Evolutionary conservation across 2,329 filamentous ascomycete species (phyloP).

Genomic region (Colletotrichum higginsianum): DNA sequence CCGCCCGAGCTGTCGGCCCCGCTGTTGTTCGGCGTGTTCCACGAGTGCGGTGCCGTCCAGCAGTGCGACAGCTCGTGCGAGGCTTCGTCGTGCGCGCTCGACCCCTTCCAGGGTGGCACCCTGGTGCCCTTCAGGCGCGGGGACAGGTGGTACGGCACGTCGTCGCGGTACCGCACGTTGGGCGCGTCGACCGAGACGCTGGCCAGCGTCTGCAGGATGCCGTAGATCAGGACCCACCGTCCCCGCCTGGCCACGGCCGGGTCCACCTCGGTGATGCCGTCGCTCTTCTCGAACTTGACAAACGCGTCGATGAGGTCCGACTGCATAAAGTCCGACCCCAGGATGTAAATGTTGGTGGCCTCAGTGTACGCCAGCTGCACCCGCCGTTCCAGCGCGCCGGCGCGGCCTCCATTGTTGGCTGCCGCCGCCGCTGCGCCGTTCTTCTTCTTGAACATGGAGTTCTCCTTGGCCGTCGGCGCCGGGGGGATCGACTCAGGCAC

Average conservation of each 20-base stretch:
- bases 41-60: slow-evolving; percentile 62
- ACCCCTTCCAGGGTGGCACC: slow-evolving; percentile 69
- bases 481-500: slow-evolving; percentile 68
- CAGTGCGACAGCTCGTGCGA: slow-evolving; percentile 68
- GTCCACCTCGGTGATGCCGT: slow-evolving; percentile 65
- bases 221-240: slow-evolving; percentile 74
- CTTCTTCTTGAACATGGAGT: slow-evolving; percentile 53
- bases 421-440: slow-evolving; percentile 44
- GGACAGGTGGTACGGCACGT: slow-evolving; percentile 71
- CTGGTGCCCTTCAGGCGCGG: slow-evolving; percentile 66
- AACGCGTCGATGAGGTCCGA: slow-evolving; percentile 71
- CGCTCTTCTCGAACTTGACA: slow-evolving; percentile 69
- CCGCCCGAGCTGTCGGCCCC: slow-evolving; percentile 47
- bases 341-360: slow-evolving; percentile 71
- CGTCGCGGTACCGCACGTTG: slow-evolving; percentile 65
- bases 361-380: slow-evolving; percentile 72
- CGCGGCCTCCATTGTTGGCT: slow-evolving; percentile 43
- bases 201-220: slow-evolving; percentile 71
- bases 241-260: slow-evolving; percentile 70
- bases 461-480: slow-evolving; percentile 45
- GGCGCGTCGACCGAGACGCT: slow-evolving; percentile 72
- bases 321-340: slow-evolving; percentile 67
- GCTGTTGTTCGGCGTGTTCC: slow-evolving; percentile 52
- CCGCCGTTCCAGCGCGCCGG: slow-evolving; percentile 60
- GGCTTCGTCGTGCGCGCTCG: slow-evolving; percentile 53